Evolutionary conservation across 768 basidiomycete species (phyloP).

Genomic region (Lactifluus hygrophoroides): DNA sequence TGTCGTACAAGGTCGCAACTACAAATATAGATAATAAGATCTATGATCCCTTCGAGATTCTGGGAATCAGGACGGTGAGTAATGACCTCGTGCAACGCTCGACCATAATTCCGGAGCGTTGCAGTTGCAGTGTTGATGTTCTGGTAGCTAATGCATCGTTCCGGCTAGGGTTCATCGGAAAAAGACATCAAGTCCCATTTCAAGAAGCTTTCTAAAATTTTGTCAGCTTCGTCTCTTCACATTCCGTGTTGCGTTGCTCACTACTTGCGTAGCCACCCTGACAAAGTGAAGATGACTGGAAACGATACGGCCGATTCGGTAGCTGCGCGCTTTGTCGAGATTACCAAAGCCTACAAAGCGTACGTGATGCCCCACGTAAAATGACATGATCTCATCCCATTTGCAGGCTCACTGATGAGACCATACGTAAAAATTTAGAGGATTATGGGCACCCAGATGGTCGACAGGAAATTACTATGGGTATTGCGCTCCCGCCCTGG

Average conservation of each 20-base stretch:
- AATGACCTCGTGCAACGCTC: not conserved
- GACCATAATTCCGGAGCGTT: not conserved
- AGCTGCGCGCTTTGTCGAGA: conserved; percentile 76
- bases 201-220: conserved; percentile 83
- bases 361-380: conserved; percentile 30
- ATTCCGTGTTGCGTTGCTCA: not conserved
- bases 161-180: conserved; percentile 51
- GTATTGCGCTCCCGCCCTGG: conserved; percentile 92
- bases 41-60: conserved; percentile 92
- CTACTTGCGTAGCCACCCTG: conserved; percentile 66
- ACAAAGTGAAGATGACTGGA: conserved; percentile 79
- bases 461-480: conserved; percentile 88
- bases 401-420: conserved; percentile 79
- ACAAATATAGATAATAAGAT: conserved; percentile 55
- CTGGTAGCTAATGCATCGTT: not conserved
- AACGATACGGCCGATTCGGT: conserved; percentile 85
- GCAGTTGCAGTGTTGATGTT: not conserved
- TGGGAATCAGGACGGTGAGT: conserved; percentile 66
- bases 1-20: conserved; percentile 57
- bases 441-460: conserved; percentile 94
- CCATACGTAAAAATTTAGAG: conserved; percentile 82
- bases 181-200: conserved; percentile 95
- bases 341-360: conserved; percentile 98
- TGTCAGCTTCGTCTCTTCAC: conserved; percentile 38
- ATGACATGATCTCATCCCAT: not conserved